Base-by-base conservation (phyloP, 768 basidiomycete genomes). In the Mycena filopes region DNA sequence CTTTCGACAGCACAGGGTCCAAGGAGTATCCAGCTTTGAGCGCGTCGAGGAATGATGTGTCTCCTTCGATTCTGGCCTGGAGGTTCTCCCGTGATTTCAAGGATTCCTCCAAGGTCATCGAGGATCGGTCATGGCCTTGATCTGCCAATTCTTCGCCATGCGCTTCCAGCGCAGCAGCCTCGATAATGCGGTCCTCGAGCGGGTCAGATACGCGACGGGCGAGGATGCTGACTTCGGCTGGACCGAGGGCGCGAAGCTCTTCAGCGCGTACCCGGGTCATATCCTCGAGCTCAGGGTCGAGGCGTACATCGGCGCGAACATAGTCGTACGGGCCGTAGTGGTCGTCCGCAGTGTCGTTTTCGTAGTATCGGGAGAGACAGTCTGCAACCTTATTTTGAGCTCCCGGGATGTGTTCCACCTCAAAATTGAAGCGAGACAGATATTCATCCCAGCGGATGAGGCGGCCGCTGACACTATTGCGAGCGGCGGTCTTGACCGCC, bases 391-490 rank as follows among this genome's bases (percentile, higher is more conserved):
- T 59, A 25, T 59, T 59, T 21, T 49, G 57, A 1, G 26, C 46
- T 15, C 56, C 46, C 6, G 47, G 45, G 3, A 58, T 46, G 23
- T 58, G 56, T 1, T 20, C 8, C 6, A 58, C 29, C 16, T 58
- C 56, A 21, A 58, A 58, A 46, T 58, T 23, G 26, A 55, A 55
- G 1, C 54, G 63, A 49, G 79, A 79, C 40, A 55, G 25, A 18
- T 55, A 55, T 20, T 58, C 56, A 25, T 58, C 56, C 56, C 56
- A 58, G 8, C 45, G 56, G 11, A 58, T 26, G 29, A 58, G 20
- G 13, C 56, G 56, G 8, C 56, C 56, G 16, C 40, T 58, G 1
- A 23, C n/a, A 10, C 33, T 23, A 16, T 11, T 28, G 6, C 56
- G 57, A 0, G 57, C 57, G 4, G 57, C 46, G 1, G 57, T 59